A percentile compares a stretch with the other conserved stretches of the same genome.
Evolutionary conservation across 805 yeast genomes (phyloP).

Genomic region (Wickerhamiella sergipiensis): DNA sequence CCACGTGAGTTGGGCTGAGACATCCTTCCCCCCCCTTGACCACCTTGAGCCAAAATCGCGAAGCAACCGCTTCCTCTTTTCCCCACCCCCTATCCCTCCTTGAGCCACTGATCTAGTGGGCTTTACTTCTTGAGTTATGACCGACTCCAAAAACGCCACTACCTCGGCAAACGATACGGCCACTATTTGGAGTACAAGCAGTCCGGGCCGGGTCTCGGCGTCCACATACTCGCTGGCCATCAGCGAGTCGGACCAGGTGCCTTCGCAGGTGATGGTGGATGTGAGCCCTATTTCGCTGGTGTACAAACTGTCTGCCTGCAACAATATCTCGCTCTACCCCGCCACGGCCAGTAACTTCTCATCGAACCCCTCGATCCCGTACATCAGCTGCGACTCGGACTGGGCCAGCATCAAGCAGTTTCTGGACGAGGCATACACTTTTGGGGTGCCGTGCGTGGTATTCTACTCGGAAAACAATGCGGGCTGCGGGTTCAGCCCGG

Average conservation of each 20-base stretch:
- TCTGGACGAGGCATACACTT: neutral
- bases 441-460: constrained; percentile 2
- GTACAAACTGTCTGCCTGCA: neutral
- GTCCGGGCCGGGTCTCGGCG: neutral
- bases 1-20: neutral
- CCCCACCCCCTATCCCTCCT: neutral
- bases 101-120: too few species aligned
- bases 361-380: neutral
- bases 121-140: neutral
- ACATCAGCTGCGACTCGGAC: constrained; percentile 5
- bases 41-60: neutral
- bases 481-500: constrained; percentile 4
- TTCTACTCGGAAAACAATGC: constrained; percentile 3
- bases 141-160: neutral
- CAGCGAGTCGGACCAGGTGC: neutral
- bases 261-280: neutral
- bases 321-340: neutral
- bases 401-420: neutral
- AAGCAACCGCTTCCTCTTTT: neutral
- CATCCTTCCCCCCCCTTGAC: neutral
- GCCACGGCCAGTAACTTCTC: neutral
- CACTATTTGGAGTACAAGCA: neutral
- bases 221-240: constrained; percentile 1
- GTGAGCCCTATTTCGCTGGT: neutral
- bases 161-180: neutral